phyloP scores from a whole-genome alignment of 108 stramenopile genomes.

The Poteriospumella lacustris region DNA sequence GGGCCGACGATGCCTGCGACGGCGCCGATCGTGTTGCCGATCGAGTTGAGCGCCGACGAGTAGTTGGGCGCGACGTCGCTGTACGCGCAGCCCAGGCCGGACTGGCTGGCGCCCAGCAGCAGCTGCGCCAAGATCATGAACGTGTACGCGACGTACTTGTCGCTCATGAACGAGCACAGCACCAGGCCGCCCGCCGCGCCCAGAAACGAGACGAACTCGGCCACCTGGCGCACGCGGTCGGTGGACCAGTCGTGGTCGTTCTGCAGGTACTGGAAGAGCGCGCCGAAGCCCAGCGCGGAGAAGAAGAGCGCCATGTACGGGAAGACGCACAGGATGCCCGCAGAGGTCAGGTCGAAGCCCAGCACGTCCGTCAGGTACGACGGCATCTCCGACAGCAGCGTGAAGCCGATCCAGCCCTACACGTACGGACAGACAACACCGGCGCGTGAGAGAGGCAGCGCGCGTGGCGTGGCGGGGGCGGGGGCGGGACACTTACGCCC shows the following conservation, averaged over 20 bases:
- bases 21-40: constrained; percentile 20
- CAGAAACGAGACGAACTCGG: not conserved
- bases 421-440: too few relatives aligned
- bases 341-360: not conserved
- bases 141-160: not conserved
- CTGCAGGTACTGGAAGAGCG: constrained; percentile 11
- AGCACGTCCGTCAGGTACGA: constrained; percentile 20
- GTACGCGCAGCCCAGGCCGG: constrained; percentile 11
- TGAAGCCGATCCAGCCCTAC: constrained; percentile 8
- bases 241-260: not conserved
- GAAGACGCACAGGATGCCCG: constrained; percentile 6
- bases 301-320: constrained; percentile 21
- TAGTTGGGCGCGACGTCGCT: constrained; percentile 10
- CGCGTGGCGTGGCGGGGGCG: too few relatives aligned
- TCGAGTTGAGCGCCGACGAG: constrained; percentile 2
- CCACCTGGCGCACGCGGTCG: not conserved
- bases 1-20: constrained; percentile 19
- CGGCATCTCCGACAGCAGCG: constrained; percentile 20
- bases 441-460: too few relatives aligned
- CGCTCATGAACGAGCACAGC: not conserved
- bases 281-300: not conserved
- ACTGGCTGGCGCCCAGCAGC: not conserved
- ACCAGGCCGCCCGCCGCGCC: not conserved
- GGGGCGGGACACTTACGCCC: not conserved
- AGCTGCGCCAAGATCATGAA: not conserved